Percentiles rank a stretch among this genome's conserved stretches.
Evolutionary conservation across 495 filamentous ascomycete genomes (phyloP).

Genomic region (Jackrogersella minutella): DNA sequence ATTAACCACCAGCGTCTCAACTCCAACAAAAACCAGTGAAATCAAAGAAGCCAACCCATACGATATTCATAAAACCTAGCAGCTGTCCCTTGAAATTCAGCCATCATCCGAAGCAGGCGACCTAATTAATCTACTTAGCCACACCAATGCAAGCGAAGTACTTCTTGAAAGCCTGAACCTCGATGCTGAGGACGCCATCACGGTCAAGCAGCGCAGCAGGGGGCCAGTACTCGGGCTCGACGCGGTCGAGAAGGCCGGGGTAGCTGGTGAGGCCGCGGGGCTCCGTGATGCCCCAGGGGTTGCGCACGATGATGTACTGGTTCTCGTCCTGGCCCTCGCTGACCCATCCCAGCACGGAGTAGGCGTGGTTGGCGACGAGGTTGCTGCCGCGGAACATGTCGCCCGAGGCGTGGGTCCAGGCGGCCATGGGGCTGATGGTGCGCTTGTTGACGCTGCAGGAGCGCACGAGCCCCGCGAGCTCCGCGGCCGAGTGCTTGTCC

Average conservation of each 20-base stretch:
- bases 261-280: constrained; percentile 43
- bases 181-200: constrained; percentile 45
- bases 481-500: constrained; percentile 27
- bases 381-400: constrained; percentile 46
- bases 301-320: constrained; percentile 49
- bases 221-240: constrained; percentile 49
- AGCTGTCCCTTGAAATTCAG: no score
- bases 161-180: constrained; percentile 47
- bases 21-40: not conserved
- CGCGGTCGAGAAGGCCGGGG: constrained; percentile 41
- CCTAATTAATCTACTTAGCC: constrained; percentile 34
- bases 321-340: constrained; percentile 44
- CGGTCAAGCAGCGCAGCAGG: constrained; percentile 43
- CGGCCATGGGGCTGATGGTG: constrained; percentile 45
- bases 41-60: not conserved
- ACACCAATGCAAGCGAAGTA: constrained; percentile 49
- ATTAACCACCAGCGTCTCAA: not conserved
- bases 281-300: constrained; percentile 51
- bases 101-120: no score
- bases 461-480: constrained; percentile 46
- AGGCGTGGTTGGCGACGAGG: constrained; percentile 51
- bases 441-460: constrained; percentile 45
- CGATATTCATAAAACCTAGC: no score
- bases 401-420: constrained; percentile 44
- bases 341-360: constrained; percentile 50